A percentile compares a stretch with the other conserved stretches of the same genome.
Conservation (phyloP, 2,329 filamentous ascomycete species). For the Fusarium nisikadoi region DNA sequence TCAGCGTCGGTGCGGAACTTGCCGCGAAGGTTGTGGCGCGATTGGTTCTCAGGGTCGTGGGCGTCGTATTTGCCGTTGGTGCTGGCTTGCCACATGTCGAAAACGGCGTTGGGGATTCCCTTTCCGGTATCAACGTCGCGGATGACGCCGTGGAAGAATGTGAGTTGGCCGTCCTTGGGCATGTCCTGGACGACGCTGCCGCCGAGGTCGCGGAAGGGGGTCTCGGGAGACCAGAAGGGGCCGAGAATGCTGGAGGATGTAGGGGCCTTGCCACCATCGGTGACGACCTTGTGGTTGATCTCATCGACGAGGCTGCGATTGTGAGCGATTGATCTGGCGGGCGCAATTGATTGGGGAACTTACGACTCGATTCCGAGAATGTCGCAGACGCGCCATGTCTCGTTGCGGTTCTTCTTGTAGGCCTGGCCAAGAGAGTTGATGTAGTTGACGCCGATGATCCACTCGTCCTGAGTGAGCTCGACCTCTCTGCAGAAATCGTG, state of each 20-base stretch:
- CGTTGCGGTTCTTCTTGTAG: conserved; percentile 75
- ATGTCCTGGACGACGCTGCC: conserved; percentile 73
- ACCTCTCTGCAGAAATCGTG: conserved; percentile 84
- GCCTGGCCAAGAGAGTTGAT: conserved; percentile 79
- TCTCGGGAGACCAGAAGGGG: conserved; percentile 81
- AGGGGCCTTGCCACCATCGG: conserved; percentile 69
- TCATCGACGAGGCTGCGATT: conserved; percentile 51
- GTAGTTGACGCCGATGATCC: conserved; percentile 79
- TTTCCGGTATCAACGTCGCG: conserved; percentile 72
- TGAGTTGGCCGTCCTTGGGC: conserved; percentile 66
- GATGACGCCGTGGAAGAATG: conserved; percentile 76
- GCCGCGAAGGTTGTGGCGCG: conserved; percentile 78
- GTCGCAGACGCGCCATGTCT: conserved; percentile 78
- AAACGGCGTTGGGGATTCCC: conserved; percentile 73
- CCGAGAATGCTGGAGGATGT: conserved; percentile 82
- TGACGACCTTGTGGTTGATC: conserved; percentile 71
- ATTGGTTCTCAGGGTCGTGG: conserved; percentile 77
- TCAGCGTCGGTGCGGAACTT: conserved; percentile 78
- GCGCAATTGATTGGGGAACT: conserved; percentile 44
- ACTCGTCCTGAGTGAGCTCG: conserved; percentile 80
- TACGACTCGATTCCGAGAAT: conserved; percentile 79
- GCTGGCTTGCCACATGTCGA: conserved; percentile 83
- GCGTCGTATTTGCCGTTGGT: conserved; percentile 81
- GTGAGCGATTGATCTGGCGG: neutral
- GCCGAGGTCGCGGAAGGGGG: conserved; percentile 76